These are phyloP conservation scores for Hymenoscyphus fraxineus DNA, from an alignment of 2,329 filamentous ascomycete species.

Conservation along the genomic window DNA sequence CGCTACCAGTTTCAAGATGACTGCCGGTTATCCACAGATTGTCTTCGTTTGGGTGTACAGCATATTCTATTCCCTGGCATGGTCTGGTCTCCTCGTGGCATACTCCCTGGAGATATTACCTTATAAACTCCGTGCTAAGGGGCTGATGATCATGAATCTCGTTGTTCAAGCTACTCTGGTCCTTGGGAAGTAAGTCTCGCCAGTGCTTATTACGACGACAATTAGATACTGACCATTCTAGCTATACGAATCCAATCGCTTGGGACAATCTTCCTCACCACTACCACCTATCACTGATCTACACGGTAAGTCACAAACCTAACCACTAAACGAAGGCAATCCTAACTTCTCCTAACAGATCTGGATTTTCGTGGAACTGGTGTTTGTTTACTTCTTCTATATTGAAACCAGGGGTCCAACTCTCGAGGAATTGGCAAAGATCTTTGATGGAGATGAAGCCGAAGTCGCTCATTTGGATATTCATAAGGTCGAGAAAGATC, in stretches of 20 bases:
- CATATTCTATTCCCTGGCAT: slow-evolving; percentile 52
- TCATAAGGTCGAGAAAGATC: slow-evolving; percentile 53
- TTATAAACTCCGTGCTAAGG: slow-evolving; percentile 42
- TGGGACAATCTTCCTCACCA: slow-evolving; percentile 56
- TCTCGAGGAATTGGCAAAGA: slow-evolving; percentile 65
- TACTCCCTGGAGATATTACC: slow-evolving; percentile 51
- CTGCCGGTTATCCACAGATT: slow-evolving; percentile 41
- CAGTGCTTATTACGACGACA: neutral
- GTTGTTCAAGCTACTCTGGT: slow-evolving; percentile 59
- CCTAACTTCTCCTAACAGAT: slow-evolving; percentile 33
- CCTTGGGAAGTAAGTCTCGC: slow-evolving; percentile 52
- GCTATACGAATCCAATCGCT: slow-evolving; percentile 61
- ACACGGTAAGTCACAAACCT: slow-evolving; percentile 43
- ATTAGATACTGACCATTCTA: slow-evolving; percentile 25
- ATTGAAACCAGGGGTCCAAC: slow-evolving; percentile 69
- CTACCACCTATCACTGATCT: slow-evolving; percentile 65
- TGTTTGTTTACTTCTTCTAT: slow-evolving; percentile 64
- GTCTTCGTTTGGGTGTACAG: slow-evolving; percentile 48
- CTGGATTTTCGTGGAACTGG: slow-evolving; percentile 57
- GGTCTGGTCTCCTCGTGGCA: slow-evolving; percentile 54
- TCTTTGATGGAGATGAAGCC: slow-evolving; percentile 64
- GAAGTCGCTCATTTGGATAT: slow-evolving; percentile 51
- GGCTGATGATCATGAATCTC: slow-evolving; percentile 61
- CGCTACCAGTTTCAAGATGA: slow-evolving; percentile 27
- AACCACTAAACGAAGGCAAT: neutral